A percentile compares a stretch with the other conserved stretches of the same genome.
These are phyloP conservation scores for Penstemon davidsonii DNA, from an alignment of 257 asterid species.

Conservation along the genomic window DNA sequence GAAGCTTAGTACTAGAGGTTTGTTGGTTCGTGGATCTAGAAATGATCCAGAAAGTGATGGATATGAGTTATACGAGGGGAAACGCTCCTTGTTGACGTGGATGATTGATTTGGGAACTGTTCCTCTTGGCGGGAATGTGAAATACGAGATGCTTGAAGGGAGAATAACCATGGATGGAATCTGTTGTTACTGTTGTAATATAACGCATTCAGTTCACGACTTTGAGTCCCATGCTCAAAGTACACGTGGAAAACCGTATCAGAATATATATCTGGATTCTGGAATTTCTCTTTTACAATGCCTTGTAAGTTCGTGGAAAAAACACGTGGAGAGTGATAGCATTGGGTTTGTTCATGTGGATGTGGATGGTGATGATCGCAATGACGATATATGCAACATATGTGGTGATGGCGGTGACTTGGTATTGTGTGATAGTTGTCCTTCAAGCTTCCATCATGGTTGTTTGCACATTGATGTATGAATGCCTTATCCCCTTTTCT, in stretches of 20 bases:
- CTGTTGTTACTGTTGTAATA: too few relatives aligned
- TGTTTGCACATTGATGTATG: constrained; percentile 75
- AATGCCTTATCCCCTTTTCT: constrained; percentile 4
- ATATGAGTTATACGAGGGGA: constrained; percentile 51
- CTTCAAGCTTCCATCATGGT: constrained; percentile 85
- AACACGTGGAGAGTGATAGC: constrained; percentile 43
- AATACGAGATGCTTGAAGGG: too few relatives aligned
- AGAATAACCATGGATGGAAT: too few relatives aligned
- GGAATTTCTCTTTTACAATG: too few relatives aligned
- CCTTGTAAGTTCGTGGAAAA: constrained; percentile 42
- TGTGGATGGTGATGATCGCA: constrained; percentile 74
- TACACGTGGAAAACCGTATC: too few relatives aligned
- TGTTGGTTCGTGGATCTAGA: constrained; percentile 65
- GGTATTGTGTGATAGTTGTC: constrained; percentile 90
- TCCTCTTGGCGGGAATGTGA: too few relatives aligned
- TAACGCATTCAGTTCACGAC: too few relatives aligned
- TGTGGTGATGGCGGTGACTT: constrained; percentile 94
- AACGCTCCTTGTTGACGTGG: constrained; percentile 73
- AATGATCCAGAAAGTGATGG: constrained; percentile 47
- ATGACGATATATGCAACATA: constrained; percentile 84
- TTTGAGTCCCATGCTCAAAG: too few relatives aligned
- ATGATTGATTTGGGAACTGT: constrained; percentile 31
- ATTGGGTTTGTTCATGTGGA: constrained; percentile 59
- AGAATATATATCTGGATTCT: too few relatives aligned
- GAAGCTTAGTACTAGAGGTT: constrained; percentile 18